phyloP scores from a whole-genome alignment of 257 asterid species.

The Galeopsis tetrahit region DNA sequence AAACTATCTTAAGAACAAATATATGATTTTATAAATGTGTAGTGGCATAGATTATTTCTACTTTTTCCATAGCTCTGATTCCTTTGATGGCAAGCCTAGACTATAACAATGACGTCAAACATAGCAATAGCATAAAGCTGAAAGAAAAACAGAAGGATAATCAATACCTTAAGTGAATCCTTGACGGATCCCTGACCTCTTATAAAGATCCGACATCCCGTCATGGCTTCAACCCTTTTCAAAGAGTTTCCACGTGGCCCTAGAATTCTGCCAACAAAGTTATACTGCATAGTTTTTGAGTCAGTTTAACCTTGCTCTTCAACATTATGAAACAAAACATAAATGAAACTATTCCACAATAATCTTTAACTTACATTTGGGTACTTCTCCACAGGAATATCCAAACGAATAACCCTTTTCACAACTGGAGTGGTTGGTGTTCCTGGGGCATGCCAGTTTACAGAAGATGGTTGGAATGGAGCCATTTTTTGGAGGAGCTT shows the following conservation, averaged over 20 bases:
- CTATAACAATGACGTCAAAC: not conserved
- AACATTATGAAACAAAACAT: not conserved
- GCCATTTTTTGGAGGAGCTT: slow-evolving; percentile 61
- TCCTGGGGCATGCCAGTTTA: slow-evolving; percentile 66
- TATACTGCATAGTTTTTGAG: slow-evolving; percentile 57
- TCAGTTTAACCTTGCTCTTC: slow-evolving; percentile 29
- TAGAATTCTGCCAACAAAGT: slow-evolving; percentile 82
- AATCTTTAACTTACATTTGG: slow-evolving; percentile 60
- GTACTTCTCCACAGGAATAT: slow-evolving; percentile 77
- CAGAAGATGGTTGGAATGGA: slow-evolving; percentile 57
- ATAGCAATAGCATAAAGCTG: not conserved
- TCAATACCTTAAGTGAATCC: slow-evolving; percentile 67
- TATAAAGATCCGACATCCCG: slow-evolving; percentile 80
- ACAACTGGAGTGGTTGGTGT: slow-evolving; percentile 58
- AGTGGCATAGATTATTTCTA: not conserved
- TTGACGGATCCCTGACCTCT: slow-evolving; percentile 84
- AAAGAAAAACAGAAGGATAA: not conserved
- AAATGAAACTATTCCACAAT: slow-evolving; percentile 11
- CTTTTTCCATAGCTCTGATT: slow-evolving; percentile 2
- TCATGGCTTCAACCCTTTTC: slow-evolving; percentile 76
- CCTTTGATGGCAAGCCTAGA: not conserved
- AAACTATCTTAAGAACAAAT: slow-evolving; percentile 21
- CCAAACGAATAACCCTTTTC: slow-evolving; percentile 75
- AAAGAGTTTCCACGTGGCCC: slow-evolving; percentile 88
- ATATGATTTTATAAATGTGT: no score